Conservation (phyloP, 225 moss, liverwort and hornwort species). For the Lunularia cruciata region DNA sequence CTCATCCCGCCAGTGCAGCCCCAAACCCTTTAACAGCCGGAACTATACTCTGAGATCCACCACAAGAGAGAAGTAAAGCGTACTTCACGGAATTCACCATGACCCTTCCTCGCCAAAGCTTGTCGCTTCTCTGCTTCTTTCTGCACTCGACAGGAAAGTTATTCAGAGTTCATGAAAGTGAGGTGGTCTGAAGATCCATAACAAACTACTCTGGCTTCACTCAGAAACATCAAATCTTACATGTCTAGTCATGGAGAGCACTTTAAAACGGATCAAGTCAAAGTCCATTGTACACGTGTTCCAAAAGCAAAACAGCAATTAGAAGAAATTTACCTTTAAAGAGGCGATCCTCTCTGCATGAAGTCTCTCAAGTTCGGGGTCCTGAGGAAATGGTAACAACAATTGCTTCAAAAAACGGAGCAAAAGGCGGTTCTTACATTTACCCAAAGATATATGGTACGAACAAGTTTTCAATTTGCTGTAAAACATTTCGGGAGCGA, state of each 20-base stretch:
- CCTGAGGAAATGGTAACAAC: conserved; percentile 41
- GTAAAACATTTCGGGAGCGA: too few relatives aligned
- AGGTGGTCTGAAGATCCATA: neutral
- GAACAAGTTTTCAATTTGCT: too few relatives aligned
- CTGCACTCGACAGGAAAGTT: conserved; percentile 37
- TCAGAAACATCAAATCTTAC: too few relatives aligned
- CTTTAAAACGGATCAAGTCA: neutral
- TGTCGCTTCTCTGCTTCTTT: conserved; percentile 96
- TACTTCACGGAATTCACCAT: conserved; percentile 89
- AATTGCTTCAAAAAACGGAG: too few relatives aligned
- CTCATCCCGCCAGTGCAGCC: neutral
- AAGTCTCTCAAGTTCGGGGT: conserved; percentile 89
- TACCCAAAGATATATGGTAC: too few relatives aligned
- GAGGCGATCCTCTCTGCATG: conserved; percentile 79
- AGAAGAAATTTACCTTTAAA: conserved; percentile 57
- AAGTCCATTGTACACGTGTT: neutral
- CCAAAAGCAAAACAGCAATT: neutral
- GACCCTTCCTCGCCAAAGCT: conserved; percentile 72
- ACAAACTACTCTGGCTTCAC: neutral
- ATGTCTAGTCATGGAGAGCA: too few relatives aligned
- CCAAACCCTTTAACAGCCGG: neutral
- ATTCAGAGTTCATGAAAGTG: neutral
- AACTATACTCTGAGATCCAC: too few relatives aligned
- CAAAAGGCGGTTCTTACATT: too few relatives aligned
- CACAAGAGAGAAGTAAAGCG: neutral